Evolutionary conservation across 768 basidiomycete genomes (phyloP).

Genomic region (Russula olivacea): DNA sequence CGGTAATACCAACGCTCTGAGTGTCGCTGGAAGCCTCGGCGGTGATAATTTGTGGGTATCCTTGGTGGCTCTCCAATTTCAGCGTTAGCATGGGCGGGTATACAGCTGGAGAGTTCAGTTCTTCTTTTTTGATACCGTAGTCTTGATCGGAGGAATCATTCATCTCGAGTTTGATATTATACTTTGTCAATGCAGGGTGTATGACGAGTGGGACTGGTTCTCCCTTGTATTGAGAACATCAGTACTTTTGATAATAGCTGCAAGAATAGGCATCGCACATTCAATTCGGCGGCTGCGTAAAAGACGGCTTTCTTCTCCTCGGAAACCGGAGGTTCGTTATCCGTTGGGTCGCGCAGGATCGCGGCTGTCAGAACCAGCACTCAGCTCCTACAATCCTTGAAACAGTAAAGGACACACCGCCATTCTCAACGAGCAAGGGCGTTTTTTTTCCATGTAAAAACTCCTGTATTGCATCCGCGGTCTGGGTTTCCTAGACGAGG

Average conservation of each 20-base stretch:
- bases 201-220: neutral
- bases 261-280: neutral
- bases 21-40: neutral
- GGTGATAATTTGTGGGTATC: neutral
- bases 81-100: neutral
- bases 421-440: slow-evolving; percentile 3
- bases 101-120: neutral
- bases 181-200: neutral
- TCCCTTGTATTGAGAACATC: neutral
- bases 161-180: neutral
- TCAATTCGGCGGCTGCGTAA: neutral
- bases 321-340: neutral
- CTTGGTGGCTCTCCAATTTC: neutral
- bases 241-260: neutral
- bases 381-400: neutral
- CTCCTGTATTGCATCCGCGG: neutral
- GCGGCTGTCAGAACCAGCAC: neutral
- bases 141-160: neutral
- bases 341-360: neutral
- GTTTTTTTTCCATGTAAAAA: neutral
- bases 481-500: neutral
- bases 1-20: neutral
- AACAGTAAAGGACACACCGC: neutral
- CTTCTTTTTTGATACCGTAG: neutral
- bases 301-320: slow-evolving; percentile 5